These are phyloP conservation scores for Actinidia arguta DNA, from an alignment of 179 eudicot species.

Conservation along the genomic window DNA sequence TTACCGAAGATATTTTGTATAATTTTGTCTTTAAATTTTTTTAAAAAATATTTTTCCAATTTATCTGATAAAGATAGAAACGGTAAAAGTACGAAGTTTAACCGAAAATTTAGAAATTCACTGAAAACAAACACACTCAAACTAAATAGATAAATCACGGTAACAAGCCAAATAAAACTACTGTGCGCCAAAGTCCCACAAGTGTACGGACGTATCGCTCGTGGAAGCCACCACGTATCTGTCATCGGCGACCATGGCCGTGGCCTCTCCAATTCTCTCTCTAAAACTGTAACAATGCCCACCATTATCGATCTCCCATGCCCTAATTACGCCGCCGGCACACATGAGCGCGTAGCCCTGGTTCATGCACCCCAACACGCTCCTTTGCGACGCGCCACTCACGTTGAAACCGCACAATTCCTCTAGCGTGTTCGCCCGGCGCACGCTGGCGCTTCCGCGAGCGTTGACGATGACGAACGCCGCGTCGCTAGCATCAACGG, in stretches of 20 bases:
- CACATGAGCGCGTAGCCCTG: conserved; percentile 61
- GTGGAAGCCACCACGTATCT: conserved; percentile 64
- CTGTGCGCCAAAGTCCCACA: conserved; percentile 76
- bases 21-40: no score
- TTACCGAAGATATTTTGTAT: no score
- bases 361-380: conserved; percentile 72
- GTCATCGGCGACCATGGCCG: conserved; percentile 57
- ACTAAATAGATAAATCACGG: no score
- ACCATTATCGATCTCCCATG: conserved; percentile 71
- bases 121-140: no score
- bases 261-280: conserved; percentile 65
- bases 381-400: conserved; percentile 41
- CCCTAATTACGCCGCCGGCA: conserved; percentile 58
- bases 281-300: conserved; percentile 53
- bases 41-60: no score
- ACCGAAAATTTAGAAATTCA: no score
- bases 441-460: conserved; percentile 66
- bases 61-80: no score
- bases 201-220: conserved; percentile 52
- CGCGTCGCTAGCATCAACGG: conserved; percentile 45
- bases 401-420: conserved; percentile 58
- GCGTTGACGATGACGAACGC: conserved; percentile 42
- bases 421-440: conserved; percentile 41
- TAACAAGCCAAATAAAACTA: no score
- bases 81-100: no score